Base-by-base conservation (phyloP, 2,329 filamentous ascomycete species). In the Verruconis gallopava region DNA sequence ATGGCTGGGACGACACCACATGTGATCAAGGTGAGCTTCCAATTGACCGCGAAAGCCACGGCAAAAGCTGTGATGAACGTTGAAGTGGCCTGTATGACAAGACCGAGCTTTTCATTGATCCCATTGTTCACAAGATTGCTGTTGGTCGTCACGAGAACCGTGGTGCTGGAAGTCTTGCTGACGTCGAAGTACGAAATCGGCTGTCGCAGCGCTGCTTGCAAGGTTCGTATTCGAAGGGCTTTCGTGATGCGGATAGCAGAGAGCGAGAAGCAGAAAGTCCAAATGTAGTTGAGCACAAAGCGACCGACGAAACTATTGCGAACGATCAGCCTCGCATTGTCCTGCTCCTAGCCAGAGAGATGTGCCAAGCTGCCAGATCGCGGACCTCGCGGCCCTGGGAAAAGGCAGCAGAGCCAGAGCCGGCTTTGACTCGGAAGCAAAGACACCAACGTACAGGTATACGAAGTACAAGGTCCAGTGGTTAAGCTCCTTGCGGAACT, bases 51-150 rank as follows among this genome's bases (percentile, higher is more conserved):
- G 30, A 67, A 53, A 1, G 62, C 63, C 13, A 82, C 72, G 4
- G 77, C 64, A 47, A 80, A 82, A 3, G 78, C 73, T 0, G 78
- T 75, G 41, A 81, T 53, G 52, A 82, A 82, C 55, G 80, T 83
- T 2, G 75, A 74, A 6, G 73, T 56, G 41, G 70, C 76, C 19
- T 71, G 68, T 3, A 83, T 64, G 47, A 72, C 70, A 22, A 81
- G 71, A 39, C 78, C 78, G n/a, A 81, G 77, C 55, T 84, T 84
- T 57, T 83, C 79, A 1, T 73, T 77, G 0, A 77, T 81, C 12
- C 79, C 79, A 0, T 71, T 69, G 51, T 80, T 77, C 40, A 84
- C 36, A 20, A 43, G 14, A 19, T 18, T 38, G 11, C 21, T 20
- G 9, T 25, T 75, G 2, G 72, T 69, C 0, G 77, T 80, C 47